Percentiles rank a stretch among this genome's conserved stretches.
Conservation (phyloP, 345 rosid genomes). For the Dovyalis caffra region DNA sequence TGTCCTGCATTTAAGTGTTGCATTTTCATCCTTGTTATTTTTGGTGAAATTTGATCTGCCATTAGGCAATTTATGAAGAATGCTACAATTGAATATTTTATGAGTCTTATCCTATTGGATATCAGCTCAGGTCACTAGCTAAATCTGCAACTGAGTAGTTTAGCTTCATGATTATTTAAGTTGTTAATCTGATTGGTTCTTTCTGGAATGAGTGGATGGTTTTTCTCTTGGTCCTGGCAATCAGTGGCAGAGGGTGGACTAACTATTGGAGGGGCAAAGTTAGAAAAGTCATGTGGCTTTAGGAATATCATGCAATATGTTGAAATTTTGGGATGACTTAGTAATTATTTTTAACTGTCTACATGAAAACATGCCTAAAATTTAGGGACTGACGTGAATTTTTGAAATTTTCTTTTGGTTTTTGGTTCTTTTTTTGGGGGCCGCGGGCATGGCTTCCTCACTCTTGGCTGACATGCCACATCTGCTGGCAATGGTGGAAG, state of each 20-base stretch:
- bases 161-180: not conserved
- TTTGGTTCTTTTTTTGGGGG: too few relatives aligned
- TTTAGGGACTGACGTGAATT: too few relatives aligned
- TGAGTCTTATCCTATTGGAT: not conserved
- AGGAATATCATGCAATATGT: not conserved
- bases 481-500: too few relatives aligned
- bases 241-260: not conserved
- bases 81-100: not conserved
- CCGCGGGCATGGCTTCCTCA: too few relatives aligned
- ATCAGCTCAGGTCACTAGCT: not conserved
- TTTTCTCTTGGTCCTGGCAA: constrained; percentile 5
- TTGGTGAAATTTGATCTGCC: not conserved
- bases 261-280: too few relatives aligned
- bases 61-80: not conserved
- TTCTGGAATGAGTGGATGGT: not conserved
- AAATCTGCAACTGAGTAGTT: not conserved
- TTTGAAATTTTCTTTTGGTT: too few relatives aligned
- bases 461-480: too few relatives aligned
- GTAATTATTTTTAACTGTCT: not conserved
- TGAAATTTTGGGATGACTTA: not conserved
- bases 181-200: not conserved
- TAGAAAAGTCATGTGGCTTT: not conserved
- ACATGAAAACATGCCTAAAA: not conserved
- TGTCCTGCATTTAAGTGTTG: too few relatives aligned
- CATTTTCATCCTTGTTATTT: not conserved